phyloP scores from a whole-genome alignment of 495 filamentous ascomycete species.

The Achaetomiella virescens region DNA sequence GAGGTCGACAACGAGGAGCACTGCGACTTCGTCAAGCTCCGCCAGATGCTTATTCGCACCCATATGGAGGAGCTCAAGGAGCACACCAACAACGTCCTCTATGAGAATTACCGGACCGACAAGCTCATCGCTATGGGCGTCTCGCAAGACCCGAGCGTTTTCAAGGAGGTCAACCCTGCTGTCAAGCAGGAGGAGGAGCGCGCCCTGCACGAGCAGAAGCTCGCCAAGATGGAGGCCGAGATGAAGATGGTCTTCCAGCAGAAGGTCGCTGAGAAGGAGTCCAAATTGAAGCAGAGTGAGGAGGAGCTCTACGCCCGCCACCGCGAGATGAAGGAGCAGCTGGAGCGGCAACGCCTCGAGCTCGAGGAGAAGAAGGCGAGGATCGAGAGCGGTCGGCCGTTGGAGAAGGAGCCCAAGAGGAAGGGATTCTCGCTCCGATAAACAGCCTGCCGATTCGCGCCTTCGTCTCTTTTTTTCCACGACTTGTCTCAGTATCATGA shows the following conservation, averaged over 20 bases:
- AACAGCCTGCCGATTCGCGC: constrained; percentile 24
- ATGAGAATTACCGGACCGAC: constrained; percentile 99
- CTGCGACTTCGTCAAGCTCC: constrained; percentile 98
- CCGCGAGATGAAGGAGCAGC: constrained; percentile 98
- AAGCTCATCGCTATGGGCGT: constrained; percentile 98
- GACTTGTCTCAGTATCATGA: constrained; percentile 44
- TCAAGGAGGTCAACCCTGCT: constrained; percentile 99
- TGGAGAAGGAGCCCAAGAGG: constrained; percentile 93
- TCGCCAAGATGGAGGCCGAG: constrained; percentile 98
- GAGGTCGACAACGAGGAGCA: constrained; percentile 99
- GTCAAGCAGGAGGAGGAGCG: constrained; percentile 99
- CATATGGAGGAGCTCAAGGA: constrained; percentile 99
- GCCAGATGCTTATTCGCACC: constrained; percentile 98
- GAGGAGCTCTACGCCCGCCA: constrained; percentile 97
- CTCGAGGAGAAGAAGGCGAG: constrained; percentile 95
- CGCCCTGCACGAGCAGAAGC: constrained; percentile 95
- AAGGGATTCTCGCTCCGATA: constrained; percentile 99
- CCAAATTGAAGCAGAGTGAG: constrained; percentile 97
- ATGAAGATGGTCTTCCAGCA: constrained; percentile 99
- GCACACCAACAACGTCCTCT: constrained; percentile 97
- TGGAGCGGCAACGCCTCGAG: constrained; percentile 87
- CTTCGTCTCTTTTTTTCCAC: constrained; percentile 28
- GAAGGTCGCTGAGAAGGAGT: constrained; percentile 99
- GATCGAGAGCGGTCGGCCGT: constrained; percentile 85
- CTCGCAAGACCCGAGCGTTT: constrained; percentile 94